These are phyloP conservation scores for Suhomyces chickasaworum DNA, from an alignment of 1,139 yeast species.

Conservation along the genomic window DNA sequence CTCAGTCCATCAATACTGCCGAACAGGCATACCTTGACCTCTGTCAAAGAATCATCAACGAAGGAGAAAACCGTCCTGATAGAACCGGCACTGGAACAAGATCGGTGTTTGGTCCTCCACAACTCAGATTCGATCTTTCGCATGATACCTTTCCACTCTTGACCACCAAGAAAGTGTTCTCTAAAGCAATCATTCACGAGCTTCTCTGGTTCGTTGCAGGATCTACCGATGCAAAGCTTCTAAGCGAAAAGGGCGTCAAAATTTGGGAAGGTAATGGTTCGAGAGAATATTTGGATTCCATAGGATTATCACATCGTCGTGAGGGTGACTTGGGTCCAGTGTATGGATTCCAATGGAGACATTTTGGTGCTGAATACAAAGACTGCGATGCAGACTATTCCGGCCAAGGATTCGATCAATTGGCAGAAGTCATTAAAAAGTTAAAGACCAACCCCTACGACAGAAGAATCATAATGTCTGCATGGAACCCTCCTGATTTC, in stretches of 20 bases:
- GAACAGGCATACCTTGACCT: slow-evolving; percentile 88
- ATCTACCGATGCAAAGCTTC: slow-evolving; percentile 79
- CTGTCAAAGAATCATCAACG: slow-evolving; percentile 70
- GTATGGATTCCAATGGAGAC: slow-evolving; percentile 99
- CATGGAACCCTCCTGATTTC: slow-evolving; percentile 98
- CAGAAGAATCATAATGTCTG: slow-evolving; percentile 89
- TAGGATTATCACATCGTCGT: slow-evolving; percentile 77
- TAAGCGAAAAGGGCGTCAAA: slow-evolving; percentile 81
- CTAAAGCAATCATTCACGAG: slow-evolving; percentile 86
- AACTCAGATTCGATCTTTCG: slow-evolving; percentile 75
- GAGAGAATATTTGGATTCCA: slow-evolving; percentile 79
- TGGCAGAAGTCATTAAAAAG: slow-evolving; percentile 75
- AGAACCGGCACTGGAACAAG: slow-evolving; percentile 97
- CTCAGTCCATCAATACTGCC: slow-evolving; percentile 45
- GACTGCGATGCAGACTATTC: slow-evolving; percentile 87
- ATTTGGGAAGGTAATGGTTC: slow-evolving; percentile 99
- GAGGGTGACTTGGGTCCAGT: slow-evolving; percentile 98
- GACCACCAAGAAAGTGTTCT: slow-evolving; percentile 90
- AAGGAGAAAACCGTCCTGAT: slow-evolving; percentile 91
- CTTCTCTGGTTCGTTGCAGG: slow-evolving; percentile 92
- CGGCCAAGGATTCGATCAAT: slow-evolving; percentile 89
- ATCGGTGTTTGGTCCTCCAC: slow-evolving; percentile 94
- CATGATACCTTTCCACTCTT: slow-evolving; percentile 79
- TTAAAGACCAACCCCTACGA: slow-evolving; percentile 89
- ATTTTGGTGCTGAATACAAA: slow-evolving; percentile 88